phyloP scores from a whole-genome alignment of 176 grass and related monocot species.

The Musa troglodytarum region DNA sequence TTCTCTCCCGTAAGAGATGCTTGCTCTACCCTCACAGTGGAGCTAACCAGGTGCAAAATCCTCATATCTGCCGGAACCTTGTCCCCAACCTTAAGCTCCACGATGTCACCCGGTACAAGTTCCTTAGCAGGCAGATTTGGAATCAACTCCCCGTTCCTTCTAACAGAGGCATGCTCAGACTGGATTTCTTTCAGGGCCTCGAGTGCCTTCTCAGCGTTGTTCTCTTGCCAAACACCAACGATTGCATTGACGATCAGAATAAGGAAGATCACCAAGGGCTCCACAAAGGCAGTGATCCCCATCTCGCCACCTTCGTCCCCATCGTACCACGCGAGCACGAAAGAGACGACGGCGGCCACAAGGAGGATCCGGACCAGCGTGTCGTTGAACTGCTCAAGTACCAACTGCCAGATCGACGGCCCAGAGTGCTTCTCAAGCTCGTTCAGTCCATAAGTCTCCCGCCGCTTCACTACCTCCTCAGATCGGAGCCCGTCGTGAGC shows the following conservation, averaged over 20 bases:
- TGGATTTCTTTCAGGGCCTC: constrained; percentile 82
- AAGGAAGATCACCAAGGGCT: constrained; percentile 91
- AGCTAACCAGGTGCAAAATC: constrained; percentile 50
- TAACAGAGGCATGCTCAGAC: constrained; percentile 62
- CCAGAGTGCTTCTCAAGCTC: constrained; percentile 79
- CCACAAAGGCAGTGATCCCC: constrained; percentile 69
- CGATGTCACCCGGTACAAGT: constrained; percentile 74
- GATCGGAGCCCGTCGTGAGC: constrained; percentile 26
- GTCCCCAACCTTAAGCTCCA: constrained; percentile 63
- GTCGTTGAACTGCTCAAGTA: constrained; percentile 73
- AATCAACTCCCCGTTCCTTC: constrained; percentile 41
- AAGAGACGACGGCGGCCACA: constrained; percentile 70
- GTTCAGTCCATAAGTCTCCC: constrained; percentile 32
- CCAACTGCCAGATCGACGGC: constrained; percentile 51
- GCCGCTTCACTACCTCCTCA: constrained; percentile 30
- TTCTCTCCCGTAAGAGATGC: constrained; percentile 88
- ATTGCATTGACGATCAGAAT: constrained; percentile 86
- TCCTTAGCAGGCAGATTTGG: constrained; percentile 44
- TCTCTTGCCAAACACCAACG: constrained; percentile 89
- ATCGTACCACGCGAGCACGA: constrained; percentile 66
- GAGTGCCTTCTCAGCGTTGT: constrained; percentile 80
- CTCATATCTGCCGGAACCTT: constrained; percentile 93
- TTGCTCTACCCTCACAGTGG: constrained; percentile 79
- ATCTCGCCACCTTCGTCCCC: constrained; percentile 28
- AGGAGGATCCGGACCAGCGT: constrained; percentile 85